phyloP scores from a whole-genome alignment of 805 yeast species.

The Starmerella apicola region DNA sequence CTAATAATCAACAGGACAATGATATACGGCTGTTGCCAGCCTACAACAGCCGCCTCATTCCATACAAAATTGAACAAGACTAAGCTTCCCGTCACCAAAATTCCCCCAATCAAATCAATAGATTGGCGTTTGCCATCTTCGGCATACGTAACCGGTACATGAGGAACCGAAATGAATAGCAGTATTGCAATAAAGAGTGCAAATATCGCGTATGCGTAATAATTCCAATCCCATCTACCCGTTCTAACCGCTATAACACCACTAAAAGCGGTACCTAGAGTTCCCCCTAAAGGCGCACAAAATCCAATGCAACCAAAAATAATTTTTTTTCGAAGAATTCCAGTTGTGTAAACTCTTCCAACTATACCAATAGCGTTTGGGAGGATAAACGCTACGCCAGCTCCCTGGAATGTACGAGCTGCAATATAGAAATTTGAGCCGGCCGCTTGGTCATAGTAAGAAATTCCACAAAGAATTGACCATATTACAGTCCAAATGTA shows the following conservation, averaged over 20 bases:
- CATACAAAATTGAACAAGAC: constrained; percentile 54
- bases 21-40: constrained; percentile 52
- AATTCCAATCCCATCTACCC: constrained; percentile 25
- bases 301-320: constrained; percentile 49
- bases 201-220: constrained; percentile 34
- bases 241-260: constrained; percentile 19
- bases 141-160: constrained; percentile 1
- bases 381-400: constrained; percentile 46
- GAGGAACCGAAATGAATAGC: constrained; percentile 10
- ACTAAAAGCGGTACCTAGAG: constrained; percentile 39
- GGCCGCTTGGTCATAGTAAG: constrained; percentile 33
- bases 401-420: constrained; percentile 52
- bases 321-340: constrained; percentile 34
- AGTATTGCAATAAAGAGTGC: constrained; percentile 6
- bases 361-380: constrained; percentile 51
- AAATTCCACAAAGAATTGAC: constrained; percentile 48
- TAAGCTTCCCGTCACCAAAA: constrained; percentile 46
- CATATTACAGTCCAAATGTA: constrained; percentile 44
- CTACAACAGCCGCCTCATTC: constrained; percentile 64
- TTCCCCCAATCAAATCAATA: constrained; percentile 49
- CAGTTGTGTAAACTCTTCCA: constrained; percentile 27
- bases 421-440: constrained; percentile 22
- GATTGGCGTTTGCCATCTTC: constrained; percentile 10
- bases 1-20: constrained; percentile 43
- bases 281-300: constrained; percentile 51